phyloP scores from a whole-genome alignment of 352 stramenopile species.

The Globisporangium radiosum region DNA sequence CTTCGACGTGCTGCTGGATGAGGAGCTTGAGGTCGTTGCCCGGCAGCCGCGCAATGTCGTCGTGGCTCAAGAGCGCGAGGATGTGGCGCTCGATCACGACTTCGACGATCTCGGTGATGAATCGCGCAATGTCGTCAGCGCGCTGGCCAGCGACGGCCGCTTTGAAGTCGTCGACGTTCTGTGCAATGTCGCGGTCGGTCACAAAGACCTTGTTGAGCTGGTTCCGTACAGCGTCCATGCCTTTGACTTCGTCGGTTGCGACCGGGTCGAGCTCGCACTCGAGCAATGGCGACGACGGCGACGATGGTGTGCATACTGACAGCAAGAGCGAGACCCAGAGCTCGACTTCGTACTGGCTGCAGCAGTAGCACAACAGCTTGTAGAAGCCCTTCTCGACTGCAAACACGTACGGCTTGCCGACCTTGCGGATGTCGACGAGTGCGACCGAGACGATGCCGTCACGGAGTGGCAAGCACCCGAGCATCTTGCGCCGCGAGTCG shows the following conservation, averaged over 20 bases:
- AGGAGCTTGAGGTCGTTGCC: slow-evolving; percentile 71
- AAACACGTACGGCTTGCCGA: slow-evolving; percentile 70
- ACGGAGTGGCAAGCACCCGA: slow-evolving; percentile 77
- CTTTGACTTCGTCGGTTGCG: slow-evolving; percentile 27
- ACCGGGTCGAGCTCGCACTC: slow-evolving; percentile 32
- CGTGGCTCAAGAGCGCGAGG: slow-evolving; percentile 53
- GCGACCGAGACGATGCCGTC: slow-evolving; percentile 80
- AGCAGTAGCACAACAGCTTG: slow-evolving; percentile 70
- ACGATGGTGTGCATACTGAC: slow-evolving; percentile 29
- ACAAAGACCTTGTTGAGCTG: slow-evolving; percentile 83
- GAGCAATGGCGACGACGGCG: slow-evolving; percentile 24
- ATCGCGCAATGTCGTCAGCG: slow-evolving; percentile 42
- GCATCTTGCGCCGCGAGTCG: slow-evolving; percentile 67
- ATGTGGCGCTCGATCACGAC: slow-evolving; percentile 64
- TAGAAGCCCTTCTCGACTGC: slow-evolving; percentile 86
- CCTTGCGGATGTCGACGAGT: slow-evolving; percentile 63
- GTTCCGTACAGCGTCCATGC: slow-evolving; percentile 39
- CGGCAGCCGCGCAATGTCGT: slow-evolving; percentile 53
- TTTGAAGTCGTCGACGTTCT: slow-evolving; percentile 51
- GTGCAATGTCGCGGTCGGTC: slow-evolving; percentile 45
- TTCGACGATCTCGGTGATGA: slow-evolving; percentile 61
- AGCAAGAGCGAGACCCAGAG: slow-evolving; percentile 70
- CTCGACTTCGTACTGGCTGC: slow-evolving; percentile 72
- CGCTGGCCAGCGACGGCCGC: slow-evolving; percentile 36
- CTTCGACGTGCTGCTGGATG: slow-evolving; percentile 70